phyloP scores from a whole-genome alignment of 2,329 filamentous ascomycete species.

The Metarhizium anisopliae region DNA sequence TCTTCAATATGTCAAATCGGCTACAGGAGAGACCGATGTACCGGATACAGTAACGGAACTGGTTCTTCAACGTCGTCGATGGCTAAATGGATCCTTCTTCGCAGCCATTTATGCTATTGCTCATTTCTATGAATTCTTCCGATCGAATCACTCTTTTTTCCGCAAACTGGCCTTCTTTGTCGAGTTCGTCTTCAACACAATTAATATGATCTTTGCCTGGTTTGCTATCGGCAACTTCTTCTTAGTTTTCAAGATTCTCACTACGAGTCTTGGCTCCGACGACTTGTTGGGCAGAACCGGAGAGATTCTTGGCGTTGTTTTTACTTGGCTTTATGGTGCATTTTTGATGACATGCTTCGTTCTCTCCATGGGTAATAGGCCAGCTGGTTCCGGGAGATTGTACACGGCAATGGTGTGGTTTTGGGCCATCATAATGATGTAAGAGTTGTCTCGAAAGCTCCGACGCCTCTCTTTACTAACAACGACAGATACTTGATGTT shows the following conservation, averaged over 20 bases:
- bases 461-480: neutral
- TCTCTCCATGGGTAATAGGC: conserved; percentile 85
- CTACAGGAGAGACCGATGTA: conserved; percentile 93
- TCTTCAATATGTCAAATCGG: conserved; percentile 95
- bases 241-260: conserved; percentile 95
- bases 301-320: conserved; percentile 74
- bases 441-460: conserved; percentile 27
- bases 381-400: conserved; percentile 84
- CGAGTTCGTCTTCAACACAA: conserved; percentile 88
- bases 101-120: conserved; percentile 90
- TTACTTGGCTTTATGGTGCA: conserved; percentile 92
- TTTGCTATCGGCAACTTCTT: conserved; percentile 99
- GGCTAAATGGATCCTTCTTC: conserved; percentile 98
- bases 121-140: conserved; percentile 94
- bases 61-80: conserved; percentile 89
- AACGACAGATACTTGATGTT: conserved; percentile 72
- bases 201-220: conserved; percentile 98
- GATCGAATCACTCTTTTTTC: conserved; percentile 79
- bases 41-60: conserved; percentile 90
- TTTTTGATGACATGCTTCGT: conserved; percentile 93
- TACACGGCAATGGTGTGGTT: conserved; percentile 99
- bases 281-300: conserved; percentile 68
- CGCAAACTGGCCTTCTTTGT: conserved; percentile 85
- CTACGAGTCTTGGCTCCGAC: conserved; percentile 65
- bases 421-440: conserved; percentile 93